A percentile compares a stretch with the other conserved stretches of the same genome.
These are phyloP conservation scores for Colletotrichum graminicola DNA, from an alignment of 2,329 filamentous ascomycete genomes.

Conservation along the genomic window DNA sequence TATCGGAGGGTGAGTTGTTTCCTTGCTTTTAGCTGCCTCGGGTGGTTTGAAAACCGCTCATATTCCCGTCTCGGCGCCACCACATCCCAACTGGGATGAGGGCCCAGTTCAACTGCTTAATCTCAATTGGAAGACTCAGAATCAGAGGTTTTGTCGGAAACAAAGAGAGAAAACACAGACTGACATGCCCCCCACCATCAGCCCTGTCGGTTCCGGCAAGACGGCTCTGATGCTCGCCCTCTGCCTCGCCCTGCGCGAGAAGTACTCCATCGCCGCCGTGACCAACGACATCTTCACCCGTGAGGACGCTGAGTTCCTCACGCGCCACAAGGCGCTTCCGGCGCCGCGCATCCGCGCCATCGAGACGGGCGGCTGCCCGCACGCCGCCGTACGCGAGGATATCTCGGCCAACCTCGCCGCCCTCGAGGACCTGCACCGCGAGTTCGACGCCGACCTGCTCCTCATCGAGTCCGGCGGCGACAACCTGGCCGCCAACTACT, in stretches of 20 bases:
- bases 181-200: conserved; percentile 53
- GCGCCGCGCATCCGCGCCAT: conserved; percentile 90
- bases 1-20: conserved; percentile 85
- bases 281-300: conserved; percentile 99
- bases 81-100: neutral
- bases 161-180: neutral
- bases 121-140: neutral
- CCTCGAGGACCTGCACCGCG: conserved; percentile 86
- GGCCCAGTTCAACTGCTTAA: no score
- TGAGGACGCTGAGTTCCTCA: conserved; percentile 98
- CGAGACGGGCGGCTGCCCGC: conserved; percentile 96
- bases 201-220: conserved; percentile 96
- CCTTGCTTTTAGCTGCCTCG: neutral
- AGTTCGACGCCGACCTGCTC: conserved; percentile 84
- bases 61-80: neutral
- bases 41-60: conserved; percentile 24
- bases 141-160: neutral
- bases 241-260: conserved; percentile 83
- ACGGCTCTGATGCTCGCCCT: conserved; percentile 96
- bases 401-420: conserved; percentile 94
- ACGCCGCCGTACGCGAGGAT: conserved; percentile 97
- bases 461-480: conserved; percentile 97
- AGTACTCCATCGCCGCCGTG: conserved; percentile 91
- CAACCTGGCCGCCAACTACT: conserved; percentile 97
- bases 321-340: conserved; percentile 84